Percentiles rank a stretch among this genome's conserved stretches.
Evolutionary conservation across 192 early-diverging fungal genomes (phyloP).

Genomic region (Mortierella claussenii): DNA sequence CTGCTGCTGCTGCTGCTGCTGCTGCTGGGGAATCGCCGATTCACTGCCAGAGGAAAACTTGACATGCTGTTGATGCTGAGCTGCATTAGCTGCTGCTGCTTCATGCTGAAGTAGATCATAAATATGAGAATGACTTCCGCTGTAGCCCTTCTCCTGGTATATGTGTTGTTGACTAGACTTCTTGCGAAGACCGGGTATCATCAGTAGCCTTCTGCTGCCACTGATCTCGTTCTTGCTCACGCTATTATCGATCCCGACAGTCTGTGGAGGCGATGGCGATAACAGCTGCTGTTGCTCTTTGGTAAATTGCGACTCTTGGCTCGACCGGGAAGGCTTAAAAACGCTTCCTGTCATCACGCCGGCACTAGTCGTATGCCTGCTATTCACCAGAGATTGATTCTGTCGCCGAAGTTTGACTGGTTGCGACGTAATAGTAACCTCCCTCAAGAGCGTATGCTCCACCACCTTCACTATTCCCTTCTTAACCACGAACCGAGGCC

Average conservation of each 20-base stretch:
- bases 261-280: too few species aligned
- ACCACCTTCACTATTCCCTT: conserved; percentile 40
- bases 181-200: conserved; percentile 2
- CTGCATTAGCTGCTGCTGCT: background rate
- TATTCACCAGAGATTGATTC: too few species aligned
- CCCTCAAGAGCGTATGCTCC: conserved; percentile 37
- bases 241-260: too few species aligned
- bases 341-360: too few species aligned
- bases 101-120: conserved; percentile 3
- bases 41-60: background rate
- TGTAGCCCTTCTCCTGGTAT: conserved; percentile 26
- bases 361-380: too few species aligned
- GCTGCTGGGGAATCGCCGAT: background rate
- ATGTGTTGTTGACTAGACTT: background rate
- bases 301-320: too few species aligned
- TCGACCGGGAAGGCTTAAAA: too few species aligned
- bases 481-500: conserved; percentile 39
- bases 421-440: conserved; percentile 29
- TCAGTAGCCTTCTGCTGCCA: background rate
- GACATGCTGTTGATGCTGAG: background rate
- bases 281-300: too few species aligned
- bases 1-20: conserved; percentile 7
- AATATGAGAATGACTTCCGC: conserved; percentile 28
- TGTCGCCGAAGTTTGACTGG: background rate
- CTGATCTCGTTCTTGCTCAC: too few species aligned